Percentiles rank a stretch among this genome's conserved stretches.
Conservation (phyloP, 2,329 filamentous ascomycete genomes). For the Pseudohalonectria lignicola region DNA sequence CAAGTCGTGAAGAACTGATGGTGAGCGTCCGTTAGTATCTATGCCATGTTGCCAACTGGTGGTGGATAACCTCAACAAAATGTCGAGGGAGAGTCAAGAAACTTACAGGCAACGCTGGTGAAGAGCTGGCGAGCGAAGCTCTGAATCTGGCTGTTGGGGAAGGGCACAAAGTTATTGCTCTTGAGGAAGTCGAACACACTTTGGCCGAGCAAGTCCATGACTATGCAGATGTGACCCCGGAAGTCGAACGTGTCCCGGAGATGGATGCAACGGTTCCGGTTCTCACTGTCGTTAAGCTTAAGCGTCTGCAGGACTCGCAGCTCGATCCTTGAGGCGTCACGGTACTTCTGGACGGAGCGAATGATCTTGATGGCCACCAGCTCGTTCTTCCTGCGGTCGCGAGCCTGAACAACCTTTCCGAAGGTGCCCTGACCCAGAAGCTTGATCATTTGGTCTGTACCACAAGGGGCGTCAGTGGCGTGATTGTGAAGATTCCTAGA, state of each 20-base stretch:
- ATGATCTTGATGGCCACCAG: slow-evolving; percentile 94
- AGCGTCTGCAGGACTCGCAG: slow-evolving; percentile 85
- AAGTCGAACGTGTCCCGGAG: slow-evolving; percentile 95
- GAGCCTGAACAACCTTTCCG: slow-evolving; percentile 92
- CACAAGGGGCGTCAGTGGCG: neutral
- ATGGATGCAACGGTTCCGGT: slow-evolving; percentile 94
- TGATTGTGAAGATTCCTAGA: no score
- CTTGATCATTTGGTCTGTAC: slow-evolving; percentile 71
- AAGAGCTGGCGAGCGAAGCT: slow-evolving; percentile 91
- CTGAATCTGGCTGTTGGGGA: slow-evolving; percentile 97
- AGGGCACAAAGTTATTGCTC: slow-evolving; percentile 87
- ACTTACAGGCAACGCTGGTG: slow-evolving; percentile 95
- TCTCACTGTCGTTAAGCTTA: slow-evolving; percentile 80
- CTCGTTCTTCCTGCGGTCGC: slow-evolving; percentile 67
- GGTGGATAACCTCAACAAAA: slow-evolving; percentile 11
- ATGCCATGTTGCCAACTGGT: no score
- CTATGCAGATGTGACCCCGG: slow-evolving; percentile 87
- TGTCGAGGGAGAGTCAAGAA: neutral
- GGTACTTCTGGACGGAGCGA: slow-evolving; percentile 94
- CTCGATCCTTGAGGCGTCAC: slow-evolving; percentile 91
- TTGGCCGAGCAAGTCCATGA: slow-evolving; percentile 71
- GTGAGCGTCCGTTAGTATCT: no score
- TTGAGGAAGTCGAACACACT: slow-evolving; percentile 99
- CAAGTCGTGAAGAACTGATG: slow-evolving; percentile 76
- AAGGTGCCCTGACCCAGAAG: slow-evolving; percentile 95